phyloP scores from a whole-genome alignment of 2,329 filamentous ascomycete genomes.

The Tolypocladium capitatum region DNA sequence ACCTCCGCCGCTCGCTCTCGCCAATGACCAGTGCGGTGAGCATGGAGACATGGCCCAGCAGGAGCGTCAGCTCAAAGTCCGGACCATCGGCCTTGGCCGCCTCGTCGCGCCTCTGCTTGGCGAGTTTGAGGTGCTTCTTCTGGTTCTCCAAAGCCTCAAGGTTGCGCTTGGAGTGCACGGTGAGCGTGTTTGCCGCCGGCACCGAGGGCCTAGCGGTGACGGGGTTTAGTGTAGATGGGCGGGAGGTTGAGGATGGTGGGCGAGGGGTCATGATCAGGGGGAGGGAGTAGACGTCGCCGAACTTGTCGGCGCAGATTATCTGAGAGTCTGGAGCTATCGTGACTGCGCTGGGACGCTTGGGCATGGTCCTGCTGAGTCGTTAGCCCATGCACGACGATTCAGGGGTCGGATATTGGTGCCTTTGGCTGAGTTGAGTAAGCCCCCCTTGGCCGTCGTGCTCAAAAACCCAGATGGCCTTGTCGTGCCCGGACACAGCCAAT shows the following conservation, averaged over 20 bases:
- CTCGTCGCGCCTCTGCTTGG: constrained; percentile 12
- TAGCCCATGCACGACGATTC: constrained; percentile 7
- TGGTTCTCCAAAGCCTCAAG: constrained; percentile 47
- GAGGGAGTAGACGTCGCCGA: constrained; percentile 86
- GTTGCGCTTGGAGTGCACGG: constrained; percentile 53
- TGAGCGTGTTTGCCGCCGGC: constrained; percentile 43
- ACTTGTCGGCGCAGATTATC: constrained; percentile 84
- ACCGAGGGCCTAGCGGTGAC: constrained; percentile 18
- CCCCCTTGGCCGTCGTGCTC: constrained; percentile 46
- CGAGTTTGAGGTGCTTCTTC: constrained; percentile 29
- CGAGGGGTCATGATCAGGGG: constrained; percentile 39
- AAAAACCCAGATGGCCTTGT: constrained; percentile 83
- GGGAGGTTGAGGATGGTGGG: constrained; percentile 5
- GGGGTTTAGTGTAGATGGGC: constrained; percentile 6
- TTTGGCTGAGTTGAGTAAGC: constrained; percentile 55
- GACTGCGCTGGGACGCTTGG: constrained; percentile 75
- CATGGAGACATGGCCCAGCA: constrained; percentile 92
- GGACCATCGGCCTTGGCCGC: constrained; percentile 22
- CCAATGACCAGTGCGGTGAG: constrained; percentile 60
- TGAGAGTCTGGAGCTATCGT: constrained; percentile 55
- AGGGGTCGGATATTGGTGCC: constrained; percentile 30
- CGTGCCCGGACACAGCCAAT: constrained; percentile 72
- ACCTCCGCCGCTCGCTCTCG: constrained; percentile 26
- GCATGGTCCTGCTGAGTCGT: constrained; percentile 52
- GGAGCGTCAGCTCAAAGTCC: constrained; percentile 59